These are phyloP conservation scores for Dissophora globulifera DNA, from an alignment of 192 early-diverging fungal genomes.

Conservation along the genomic window DNA sequence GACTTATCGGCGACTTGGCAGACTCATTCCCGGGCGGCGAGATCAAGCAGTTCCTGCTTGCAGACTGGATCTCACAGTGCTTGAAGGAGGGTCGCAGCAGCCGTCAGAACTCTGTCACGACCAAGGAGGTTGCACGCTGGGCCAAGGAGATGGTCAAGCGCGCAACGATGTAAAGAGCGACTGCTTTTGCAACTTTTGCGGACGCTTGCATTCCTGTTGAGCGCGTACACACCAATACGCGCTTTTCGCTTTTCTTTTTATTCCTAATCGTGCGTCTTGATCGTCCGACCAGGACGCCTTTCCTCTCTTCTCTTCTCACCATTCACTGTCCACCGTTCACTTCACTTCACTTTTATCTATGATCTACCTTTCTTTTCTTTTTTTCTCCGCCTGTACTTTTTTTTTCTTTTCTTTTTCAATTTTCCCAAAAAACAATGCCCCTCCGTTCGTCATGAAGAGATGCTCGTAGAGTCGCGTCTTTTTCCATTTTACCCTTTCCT, in stretches of 20 bases:
- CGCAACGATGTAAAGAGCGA: conserved; percentile 52
- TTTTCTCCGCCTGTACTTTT: not conserved
- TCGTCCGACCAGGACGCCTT: no score
- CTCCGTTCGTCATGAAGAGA: conserved; percentile 21
- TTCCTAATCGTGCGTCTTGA: not conserved
- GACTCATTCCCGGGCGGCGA: conserved; percentile 85
- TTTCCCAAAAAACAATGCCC: not conserved
- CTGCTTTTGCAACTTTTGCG: no score
- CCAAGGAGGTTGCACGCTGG: conserved; percentile 74
- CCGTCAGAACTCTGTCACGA: conserved; percentile 57
- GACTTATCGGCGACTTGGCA: conserved; percentile 93
- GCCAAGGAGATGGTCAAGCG: conserved; percentile 76
- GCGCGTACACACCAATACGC: no score
- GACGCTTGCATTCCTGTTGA: no score
- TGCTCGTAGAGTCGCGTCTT: conserved; percentile 38
- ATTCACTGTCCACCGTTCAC: no score
- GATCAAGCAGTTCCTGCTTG: conserved; percentile 70
- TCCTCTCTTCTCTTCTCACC: no score
- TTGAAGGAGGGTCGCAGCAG: conserved; percentile 83
- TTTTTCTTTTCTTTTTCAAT: conserved; percentile 7
- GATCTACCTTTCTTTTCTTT: not conserved
- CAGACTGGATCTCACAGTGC: conserved; percentile 81
- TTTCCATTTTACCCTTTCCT: conserved; percentile 41
- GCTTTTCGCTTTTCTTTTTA: no score
- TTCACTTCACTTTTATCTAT: no score